phyloP scores from a whole-genome alignment of 179 eudicot species.

The Corrigiola litoralis region DNA sequence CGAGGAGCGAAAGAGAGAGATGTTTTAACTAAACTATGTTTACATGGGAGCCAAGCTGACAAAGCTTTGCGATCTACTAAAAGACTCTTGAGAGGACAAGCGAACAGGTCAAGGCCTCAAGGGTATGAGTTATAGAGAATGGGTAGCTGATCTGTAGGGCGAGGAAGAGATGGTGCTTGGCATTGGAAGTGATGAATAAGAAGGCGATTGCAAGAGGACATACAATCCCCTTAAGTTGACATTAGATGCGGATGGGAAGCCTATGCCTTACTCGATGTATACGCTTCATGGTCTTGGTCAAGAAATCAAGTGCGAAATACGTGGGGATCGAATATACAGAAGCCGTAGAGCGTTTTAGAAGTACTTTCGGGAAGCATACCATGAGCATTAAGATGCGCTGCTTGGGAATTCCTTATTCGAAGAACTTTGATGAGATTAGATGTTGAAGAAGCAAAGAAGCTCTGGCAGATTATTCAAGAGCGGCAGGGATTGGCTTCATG shows the following conservation, averaged over 20 bases:
- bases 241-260: conserved; percentile 10
- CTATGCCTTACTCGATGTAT: conserved; percentile 17
- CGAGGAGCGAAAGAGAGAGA: neutral
- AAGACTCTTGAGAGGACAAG: conserved; percentile 8
- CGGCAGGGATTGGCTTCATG: conserved; percentile 6
- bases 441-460: conserved; percentile 6
- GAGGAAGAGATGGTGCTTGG: neutral
- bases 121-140: neutral
- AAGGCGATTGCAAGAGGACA: neutral
- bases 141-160: neutral
- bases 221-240: conserved; percentile 11
- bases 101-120: conserved; percentile 7
- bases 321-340: conserved; percentile 4
- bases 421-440: conserved; percentile 17
- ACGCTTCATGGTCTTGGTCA: conserved; percentile 14
- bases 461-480: conserved; percentile 11
- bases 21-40: neutral
- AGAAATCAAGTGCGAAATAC: conserved; percentile 16
- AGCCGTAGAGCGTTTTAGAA: conserved; percentile 14
- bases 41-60: conserved; percentile 13
- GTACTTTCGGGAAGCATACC: conserved; percentile 9
- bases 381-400: conserved; percentile 14
- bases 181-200: neutral
- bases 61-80: conserved; percentile 11
- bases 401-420: conserved; percentile 6